Evolutionary conservation across 441 rosid species (phyloP), one percentile per base, ranked within the genome.

Genomic region (Gossypium gossypioides): DNA sequence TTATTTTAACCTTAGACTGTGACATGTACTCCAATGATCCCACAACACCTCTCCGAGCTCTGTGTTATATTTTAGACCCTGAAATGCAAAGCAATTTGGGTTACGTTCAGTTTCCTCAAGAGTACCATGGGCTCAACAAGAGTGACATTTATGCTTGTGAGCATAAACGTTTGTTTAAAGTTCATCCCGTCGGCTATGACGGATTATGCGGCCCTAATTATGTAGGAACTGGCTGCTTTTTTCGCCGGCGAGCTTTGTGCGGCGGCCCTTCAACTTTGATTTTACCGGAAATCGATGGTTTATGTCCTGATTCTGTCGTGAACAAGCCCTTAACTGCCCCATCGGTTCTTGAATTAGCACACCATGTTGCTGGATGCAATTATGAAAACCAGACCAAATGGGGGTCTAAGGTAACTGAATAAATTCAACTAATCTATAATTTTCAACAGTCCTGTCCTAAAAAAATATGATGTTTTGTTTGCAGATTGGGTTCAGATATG

Each of bases 401-500:
- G 81, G 81, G 81, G 2, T 75, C 60, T 10, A 50, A 60, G 62
- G 72, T 75, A 24, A 54, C 4, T 5, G 15, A 2, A 8, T 29
- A 6, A 46, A 16, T 6, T 24, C 18, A 3, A n/a, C 29, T 9
- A 16, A 22, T 60, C 8, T 3, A 12, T 55, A 34, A 29, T 10
- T 44, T 25, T 58, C 6, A 51, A 42, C 19, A 44, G 27, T 34
- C 44, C 6, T 7, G 9, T 6, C 24, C n/a, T n/a, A 48, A 7
- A 16, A 24, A 2, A 29, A 50, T 19, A 40, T 50, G 25, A 50
- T 25, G 18, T 61, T 46, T 6, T 25, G 18, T 8, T 5, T 79
- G 72, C 84, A 92, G 96, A 79, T 84, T 18, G 98, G 98, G 0
- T 83, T 80, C 16, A 76, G 87, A 71, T 93, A 93, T 44, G 97